A percentile compares a stretch with the other conserved stretches of the same genome.
Evolutionary conservation across 163 green algal genomes (phyloP).

Genomic region (Trebouxiophyceae sp.): DNA sequence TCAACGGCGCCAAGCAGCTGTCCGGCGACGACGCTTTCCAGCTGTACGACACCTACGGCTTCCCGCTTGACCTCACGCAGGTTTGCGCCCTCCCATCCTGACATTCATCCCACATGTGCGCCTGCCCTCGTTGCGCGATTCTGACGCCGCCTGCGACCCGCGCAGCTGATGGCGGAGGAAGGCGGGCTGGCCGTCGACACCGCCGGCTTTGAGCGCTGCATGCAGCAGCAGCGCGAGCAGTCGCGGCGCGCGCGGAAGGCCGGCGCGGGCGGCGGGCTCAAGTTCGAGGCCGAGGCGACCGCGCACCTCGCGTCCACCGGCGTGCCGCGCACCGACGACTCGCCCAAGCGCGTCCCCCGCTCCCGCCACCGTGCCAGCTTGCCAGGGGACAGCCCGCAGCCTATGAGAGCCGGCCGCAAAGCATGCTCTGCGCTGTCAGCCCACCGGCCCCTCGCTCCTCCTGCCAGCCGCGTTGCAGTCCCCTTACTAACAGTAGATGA

Average conservation of each 20-base stretch:
- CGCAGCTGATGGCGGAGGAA: constrained; percentile 95
- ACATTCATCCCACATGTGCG: too few relatives aligned
- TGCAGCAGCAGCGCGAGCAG: constrained; percentile 72
- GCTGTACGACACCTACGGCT: constrained; percentile 97
- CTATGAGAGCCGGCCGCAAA: too few relatives aligned
- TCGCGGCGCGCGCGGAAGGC: constrained; percentile 29
- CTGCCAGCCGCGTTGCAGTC: too few relatives aligned
- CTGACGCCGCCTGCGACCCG: not conserved
- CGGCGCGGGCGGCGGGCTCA: constrained; percentile 44
- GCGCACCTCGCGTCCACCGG: constrained; percentile 64
- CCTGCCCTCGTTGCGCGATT: too few relatives aligned
- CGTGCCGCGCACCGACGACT: constrained; percentile 65
- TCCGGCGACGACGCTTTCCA: constrained; percentile 75
- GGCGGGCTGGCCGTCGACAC: constrained; percentile 80
- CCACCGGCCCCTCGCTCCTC: too few relatives aligned
- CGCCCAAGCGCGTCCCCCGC: constrained; percentile 40
- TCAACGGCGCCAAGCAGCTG: constrained; percentile 22
- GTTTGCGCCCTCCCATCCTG: not conserved
- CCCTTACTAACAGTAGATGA: too few relatives aligned
- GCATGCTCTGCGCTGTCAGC: too few relatives aligned
- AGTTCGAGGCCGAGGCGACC: constrained; percentile 95
- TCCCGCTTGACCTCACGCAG: constrained; percentile 93
- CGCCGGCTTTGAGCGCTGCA: constrained; percentile 63
- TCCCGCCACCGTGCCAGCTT: too few relatives aligned
- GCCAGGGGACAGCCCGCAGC: too few relatives aligned